Conservation (phyloP, 441 rosid genomes). For the Brassica balearica region DNA sequence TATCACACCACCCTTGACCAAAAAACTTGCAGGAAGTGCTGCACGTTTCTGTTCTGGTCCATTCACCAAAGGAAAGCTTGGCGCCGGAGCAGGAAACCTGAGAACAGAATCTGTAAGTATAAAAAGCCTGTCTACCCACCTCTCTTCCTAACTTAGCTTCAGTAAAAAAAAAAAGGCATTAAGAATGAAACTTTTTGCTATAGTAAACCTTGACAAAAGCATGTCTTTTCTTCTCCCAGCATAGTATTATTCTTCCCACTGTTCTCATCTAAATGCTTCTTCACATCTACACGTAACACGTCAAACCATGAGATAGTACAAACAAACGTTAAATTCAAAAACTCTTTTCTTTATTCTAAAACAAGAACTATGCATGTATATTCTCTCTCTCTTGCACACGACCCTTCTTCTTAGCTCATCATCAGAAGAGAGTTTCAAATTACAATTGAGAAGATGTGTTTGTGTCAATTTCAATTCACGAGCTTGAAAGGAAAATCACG, state of each 20-base stretch:
- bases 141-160: slow-evolving; percentile 26
- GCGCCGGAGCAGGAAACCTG: slow-evolving; percentile 55
- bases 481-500: slow-evolving; percentile 25
- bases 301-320: neutral
- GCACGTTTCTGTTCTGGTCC: slow-evolving; percentile 60
- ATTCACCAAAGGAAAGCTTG: slow-evolving; percentile 51
- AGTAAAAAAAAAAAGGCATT: neutral
- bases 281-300: slow-evolving; percentile 55
- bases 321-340: neutral
- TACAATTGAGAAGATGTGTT: neutral
- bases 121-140: slow-evolving; percentile 30
- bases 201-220: slow-evolving; percentile 55
- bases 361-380: neutral
- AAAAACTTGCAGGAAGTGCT: slow-evolving; percentile 70
- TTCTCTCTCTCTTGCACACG: neutral
- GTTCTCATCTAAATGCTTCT: slow-evolving; percentile 47
- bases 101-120: slow-evolving; percentile 49
- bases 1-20: slow-evolving; percentile 87
- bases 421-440: neutral
- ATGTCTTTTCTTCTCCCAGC: slow-evolving; percentile 44
- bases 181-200: slow-evolving; percentile 18
- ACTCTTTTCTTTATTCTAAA: neutral
- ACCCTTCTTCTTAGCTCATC: neutral
- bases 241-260: slow-evolving; percentile 38
- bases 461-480: slow-evolving; percentile 26